phyloP scores from a whole-genome alignment of 1,284 basidiomycete genomes.

The Baeospora myosura region DNA sequence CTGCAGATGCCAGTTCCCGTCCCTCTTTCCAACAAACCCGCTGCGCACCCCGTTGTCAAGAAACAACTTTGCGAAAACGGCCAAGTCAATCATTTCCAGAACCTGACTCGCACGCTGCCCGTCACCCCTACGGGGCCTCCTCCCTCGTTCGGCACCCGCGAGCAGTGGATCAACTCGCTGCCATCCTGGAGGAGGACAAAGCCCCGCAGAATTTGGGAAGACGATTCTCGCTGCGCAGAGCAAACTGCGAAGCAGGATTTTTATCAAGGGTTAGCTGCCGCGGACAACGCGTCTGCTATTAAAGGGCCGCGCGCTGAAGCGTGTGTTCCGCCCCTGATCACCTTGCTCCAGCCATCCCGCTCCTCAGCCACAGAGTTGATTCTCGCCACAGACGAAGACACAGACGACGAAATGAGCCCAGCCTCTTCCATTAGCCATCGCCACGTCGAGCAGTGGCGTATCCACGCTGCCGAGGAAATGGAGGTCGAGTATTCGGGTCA shows the following conservation, averaged over 20 bases:
- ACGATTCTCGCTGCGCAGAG: conserved; percentile 29
- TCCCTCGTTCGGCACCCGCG: conserved; percentile 54
- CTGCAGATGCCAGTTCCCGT: conserved; percentile 81
- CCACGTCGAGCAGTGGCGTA: not conserved
- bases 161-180: conserved; percentile 65
- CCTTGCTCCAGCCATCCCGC: conserved; percentile 20
- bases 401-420: conserved; percentile 38
- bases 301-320: conserved; percentile 76
- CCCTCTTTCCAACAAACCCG: conserved; percentile 47
- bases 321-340: conserved; percentile 69
- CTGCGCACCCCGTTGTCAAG: conserved; percentile 62
- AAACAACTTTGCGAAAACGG: conserved; percentile 31
- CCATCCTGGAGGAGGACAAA: conserved; percentile 64
- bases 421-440: conserved; percentile 30
- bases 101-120: conserved; percentile 49
- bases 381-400: conserved; percentile 24
- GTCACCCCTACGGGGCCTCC: conserved; percentile 52
- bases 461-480: conserved; percentile 8
- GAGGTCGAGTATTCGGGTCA: conserved; percentile 10
- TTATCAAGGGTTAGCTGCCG: conserved; percentile 63
- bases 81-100: conserved; percentile 37
- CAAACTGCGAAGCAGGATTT: conserved; percentile 43
- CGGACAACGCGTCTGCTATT: conserved; percentile 67
- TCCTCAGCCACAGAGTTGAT: not conserved
- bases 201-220: conserved; percentile 57